Conservation (phyloP, 176 grass and related monocot genomes). For the Triticum turgidum region DNA sequence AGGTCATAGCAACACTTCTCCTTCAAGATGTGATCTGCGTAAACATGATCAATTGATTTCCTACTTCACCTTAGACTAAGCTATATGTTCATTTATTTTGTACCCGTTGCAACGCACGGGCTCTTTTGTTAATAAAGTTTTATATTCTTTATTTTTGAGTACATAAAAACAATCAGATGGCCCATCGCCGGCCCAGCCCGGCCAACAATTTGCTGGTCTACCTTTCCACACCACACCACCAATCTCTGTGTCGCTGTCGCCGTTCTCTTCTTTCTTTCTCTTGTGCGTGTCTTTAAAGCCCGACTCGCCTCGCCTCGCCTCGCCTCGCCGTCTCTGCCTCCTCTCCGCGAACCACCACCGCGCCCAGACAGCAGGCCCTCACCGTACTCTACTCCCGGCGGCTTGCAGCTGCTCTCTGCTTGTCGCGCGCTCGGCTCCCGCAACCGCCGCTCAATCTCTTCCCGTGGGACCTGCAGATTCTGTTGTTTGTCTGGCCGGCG, state of each 20-base stretch:
- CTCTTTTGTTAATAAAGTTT: too few relatives aligned
- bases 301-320: background rate
- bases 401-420: background rate
- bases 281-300: too few relatives aligned
- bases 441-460: background rate
- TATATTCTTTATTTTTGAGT: too few relatives aligned
- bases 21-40: too few relatives aligned
- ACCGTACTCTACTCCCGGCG: background rate
- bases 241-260: too few relatives aligned
- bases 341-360: background rate
- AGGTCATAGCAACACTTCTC: too few relatives aligned
- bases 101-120: too few relatives aligned
- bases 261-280: too few relatives aligned
- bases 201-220: background rate
- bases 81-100: too few relatives aligned
- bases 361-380: background rate
- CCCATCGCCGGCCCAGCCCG: background rate
- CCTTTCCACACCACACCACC: background rate
- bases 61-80: too few relatives aligned
- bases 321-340: background rate
- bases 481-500: background rate
- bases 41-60: too few relatives aligned
- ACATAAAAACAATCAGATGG: background rate
- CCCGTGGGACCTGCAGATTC: background rate
- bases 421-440: background rate